Percentiles rank a stretch among this genome's conserved stretches.
These are phyloP conservation scores for Micractinium conductrix DNA, from an alignment of 139 green algal genomes.

Conservation along the genomic window DNA sequence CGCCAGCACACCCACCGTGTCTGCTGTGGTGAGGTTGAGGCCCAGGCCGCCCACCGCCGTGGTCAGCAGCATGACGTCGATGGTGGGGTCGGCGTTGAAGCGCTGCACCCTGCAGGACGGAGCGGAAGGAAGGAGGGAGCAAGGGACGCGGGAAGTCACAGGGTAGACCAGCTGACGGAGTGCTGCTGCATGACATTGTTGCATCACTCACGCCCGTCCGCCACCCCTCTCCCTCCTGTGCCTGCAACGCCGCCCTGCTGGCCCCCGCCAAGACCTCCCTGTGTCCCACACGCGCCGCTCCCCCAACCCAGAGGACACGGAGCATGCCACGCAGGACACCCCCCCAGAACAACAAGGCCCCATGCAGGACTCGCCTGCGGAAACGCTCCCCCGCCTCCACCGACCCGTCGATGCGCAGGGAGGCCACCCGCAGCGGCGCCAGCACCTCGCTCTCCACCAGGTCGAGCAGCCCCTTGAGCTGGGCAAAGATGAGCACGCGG, in stretches of 20 bases:
- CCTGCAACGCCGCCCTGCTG: no score
- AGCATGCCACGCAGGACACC: no score
- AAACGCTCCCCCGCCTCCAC: conserved; percentile 83
- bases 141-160: neutral
- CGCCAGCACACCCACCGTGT: no score
- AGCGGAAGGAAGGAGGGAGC: neutral
- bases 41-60: conserved; percentile 92
- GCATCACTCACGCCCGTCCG: no score
- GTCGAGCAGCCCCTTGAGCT: conserved; percentile 91
- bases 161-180: no score
- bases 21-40: conserved; percentile 95
- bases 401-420: conserved; percentile 90
- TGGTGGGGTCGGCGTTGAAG: conserved; percentile 98
- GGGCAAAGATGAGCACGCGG: conserved; percentile 95
- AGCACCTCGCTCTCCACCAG: conserved; percentile 83
- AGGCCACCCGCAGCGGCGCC: conserved; percentile 73
- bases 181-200: no score
- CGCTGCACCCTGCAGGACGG: conserved; percentile 65
- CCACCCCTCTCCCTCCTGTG: no score
- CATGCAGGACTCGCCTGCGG: conserved; percentile 35
- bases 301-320: no score
- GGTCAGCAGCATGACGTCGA: conserved; percentile 97
- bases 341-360: no score
- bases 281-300: no score
- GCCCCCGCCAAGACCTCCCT: no score